A percentile compares a stretch with the other conserved stretches of the same genome.
Conservation (phyloP, 371 early-diverging fungal species). For the Syncephalis plumigaleata region DNA sequence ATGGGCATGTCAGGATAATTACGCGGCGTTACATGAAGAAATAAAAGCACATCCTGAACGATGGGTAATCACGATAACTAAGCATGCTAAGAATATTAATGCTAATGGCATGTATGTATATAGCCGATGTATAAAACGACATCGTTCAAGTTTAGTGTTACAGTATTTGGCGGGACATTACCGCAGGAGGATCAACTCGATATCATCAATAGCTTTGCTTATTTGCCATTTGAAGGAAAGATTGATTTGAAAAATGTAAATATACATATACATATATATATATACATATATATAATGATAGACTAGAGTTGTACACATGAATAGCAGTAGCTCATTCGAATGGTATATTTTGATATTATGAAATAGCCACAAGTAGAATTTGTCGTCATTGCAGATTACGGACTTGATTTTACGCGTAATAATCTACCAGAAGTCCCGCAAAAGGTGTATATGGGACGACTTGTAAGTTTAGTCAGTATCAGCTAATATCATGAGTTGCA, state of each 20-base stretch:
- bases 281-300: no score
- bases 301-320: no score
- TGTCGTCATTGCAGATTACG: constrained; percentile 63
- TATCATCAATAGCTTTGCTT: constrained; percentile 64
- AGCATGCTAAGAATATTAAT: not conserved
- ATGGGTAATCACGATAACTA: constrained; percentile 19
- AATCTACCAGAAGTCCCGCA: constrained; percentile 17
- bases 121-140: constrained; percentile 31
- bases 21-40: constrained; percentile 37
- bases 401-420: constrained; percentile 15
- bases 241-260: constrained; percentile 52
- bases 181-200: constrained; percentile 44
- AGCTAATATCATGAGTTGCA: not conserved
- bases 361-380: constrained; percentile 55
- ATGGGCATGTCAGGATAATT: constrained; percentile 49
- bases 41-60: constrained; percentile 35
- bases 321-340: no score
- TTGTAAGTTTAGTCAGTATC: constrained; percentile 14
- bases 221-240: constrained; percentile 51
- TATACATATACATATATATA: no score
- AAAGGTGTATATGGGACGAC: constrained; percentile 52
- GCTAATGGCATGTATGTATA: not conserved
- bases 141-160: constrained; percentile 72
- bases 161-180: constrained; percentile 55
- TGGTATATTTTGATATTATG: no score